phyloP scores from a whole-genome alignment of 352 stramenopile genomes.

The Chrysophaeum taylorii region DNA sequence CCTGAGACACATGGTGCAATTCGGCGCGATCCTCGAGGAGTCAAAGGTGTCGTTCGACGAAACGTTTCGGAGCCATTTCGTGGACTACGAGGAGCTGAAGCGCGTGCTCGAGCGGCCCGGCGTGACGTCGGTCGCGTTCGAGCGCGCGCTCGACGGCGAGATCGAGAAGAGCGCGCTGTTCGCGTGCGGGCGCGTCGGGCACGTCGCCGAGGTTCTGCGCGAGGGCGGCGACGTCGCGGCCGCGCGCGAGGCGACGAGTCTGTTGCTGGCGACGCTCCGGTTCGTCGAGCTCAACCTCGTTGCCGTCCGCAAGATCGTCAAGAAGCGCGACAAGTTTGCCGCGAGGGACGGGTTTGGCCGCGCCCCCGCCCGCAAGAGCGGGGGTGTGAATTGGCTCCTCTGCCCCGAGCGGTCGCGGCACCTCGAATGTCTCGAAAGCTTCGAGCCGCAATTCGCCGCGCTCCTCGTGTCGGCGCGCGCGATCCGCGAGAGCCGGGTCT shows the following conservation, averaged over 20 bases:
- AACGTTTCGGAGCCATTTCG: no score
- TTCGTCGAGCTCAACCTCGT: slow-evolving; percentile 10
- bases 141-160: background rate
- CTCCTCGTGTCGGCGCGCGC: background rate
- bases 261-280: background rate
- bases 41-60: no score
- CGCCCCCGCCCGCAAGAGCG: no score
- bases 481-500: background rate
- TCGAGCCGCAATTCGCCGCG: background rate
- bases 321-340: slow-evolving; percentile 3
- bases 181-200: background rate
- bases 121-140: background rate
- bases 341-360: background rate
- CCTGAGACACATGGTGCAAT: no score
- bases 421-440: background rate
- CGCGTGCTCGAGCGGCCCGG: background rate
- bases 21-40: no score
- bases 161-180: background rate
- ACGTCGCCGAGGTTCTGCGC: background rate
- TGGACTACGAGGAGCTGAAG: slow-evolving; percentile 8
- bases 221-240: background rate
- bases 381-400: no score
- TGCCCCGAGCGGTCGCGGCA: background rate
- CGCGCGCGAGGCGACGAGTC: background rate
- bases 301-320: slow-evolving; percentile 5